Evolutionary conservation across 768 basidiomycete genomes (phyloP).

Genomic region (Leccinellum luteum): DNA sequence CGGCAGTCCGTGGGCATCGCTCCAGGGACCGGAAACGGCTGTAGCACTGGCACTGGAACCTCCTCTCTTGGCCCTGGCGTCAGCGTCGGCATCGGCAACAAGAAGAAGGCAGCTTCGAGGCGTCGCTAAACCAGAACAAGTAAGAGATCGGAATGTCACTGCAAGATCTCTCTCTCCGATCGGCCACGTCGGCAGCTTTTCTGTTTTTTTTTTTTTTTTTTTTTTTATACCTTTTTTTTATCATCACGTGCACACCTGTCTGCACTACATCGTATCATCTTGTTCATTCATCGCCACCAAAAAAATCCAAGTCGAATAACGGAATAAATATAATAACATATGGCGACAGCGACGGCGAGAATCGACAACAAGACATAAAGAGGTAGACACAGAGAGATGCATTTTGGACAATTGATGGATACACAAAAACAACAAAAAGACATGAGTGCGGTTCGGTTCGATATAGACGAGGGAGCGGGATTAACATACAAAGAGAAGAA

Average conservation of each 20-base stretch:
- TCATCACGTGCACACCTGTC: background rate
- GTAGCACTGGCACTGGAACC: background rate
- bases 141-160: background rate
- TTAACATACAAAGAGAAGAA: background rate
- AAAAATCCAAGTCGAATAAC: background rate
- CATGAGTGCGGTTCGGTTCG: background rate
- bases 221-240: too few species aligned
- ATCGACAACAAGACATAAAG: background rate
- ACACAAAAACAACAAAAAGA: too few species aligned
- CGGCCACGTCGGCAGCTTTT: background rate
- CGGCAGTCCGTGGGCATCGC: constrained; percentile 1
- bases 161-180: background rate
- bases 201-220: too few species aligned
- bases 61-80: background rate
- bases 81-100: constrained; percentile 3
- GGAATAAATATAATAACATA: background rate
- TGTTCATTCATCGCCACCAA: background rate
- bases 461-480: background rate
- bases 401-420: too few species aligned
- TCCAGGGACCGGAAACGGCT: background rate
- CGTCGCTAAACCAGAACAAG: constrained; percentile 21
- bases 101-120: constrained; percentile 20
- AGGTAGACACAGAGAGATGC: background rate
- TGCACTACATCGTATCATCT: background rate
- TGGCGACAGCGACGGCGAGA: too few species aligned